These are phyloP conservation scores for Cercospora sp. DNA, from an alignment of 2,329 filamentous ascomycete genomes.

Conservation along the genomic window DNA sequence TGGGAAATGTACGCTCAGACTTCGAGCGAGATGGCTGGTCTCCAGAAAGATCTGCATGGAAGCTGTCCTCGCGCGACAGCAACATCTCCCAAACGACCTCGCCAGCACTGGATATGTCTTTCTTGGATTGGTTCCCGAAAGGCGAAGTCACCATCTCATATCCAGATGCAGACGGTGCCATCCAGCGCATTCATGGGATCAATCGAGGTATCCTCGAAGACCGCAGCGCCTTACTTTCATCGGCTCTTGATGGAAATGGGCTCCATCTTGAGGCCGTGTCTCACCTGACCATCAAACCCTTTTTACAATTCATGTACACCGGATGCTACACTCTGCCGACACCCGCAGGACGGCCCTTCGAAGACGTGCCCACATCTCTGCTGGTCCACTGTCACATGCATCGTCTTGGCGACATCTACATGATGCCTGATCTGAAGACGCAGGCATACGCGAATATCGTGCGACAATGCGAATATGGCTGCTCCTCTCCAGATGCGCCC, in stretches of 20 bases:
- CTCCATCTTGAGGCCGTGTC: constrained; percentile 44
- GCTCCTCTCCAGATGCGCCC: constrained; percentile 41
- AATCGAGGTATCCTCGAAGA: constrained; percentile 37
- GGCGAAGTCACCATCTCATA: constrained; percentile 37
- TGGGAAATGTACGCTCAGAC: neutral
- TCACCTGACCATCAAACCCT: constrained; percentile 36
- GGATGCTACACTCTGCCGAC: constrained; percentile 39
- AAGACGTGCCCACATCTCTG: constrained; percentile 38
- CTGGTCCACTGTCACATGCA: constrained; percentile 45
- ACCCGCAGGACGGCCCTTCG: constrained; percentile 28
- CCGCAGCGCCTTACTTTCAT: constrained; percentile 43
- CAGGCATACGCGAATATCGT: constrained; percentile 44
- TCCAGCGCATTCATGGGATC: constrained; percentile 40
- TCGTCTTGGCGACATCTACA: constrained; percentile 45
- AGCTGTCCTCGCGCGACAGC: neutral
- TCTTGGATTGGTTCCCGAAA: constrained; percentile 27
- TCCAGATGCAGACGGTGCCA: constrained; percentile 35
- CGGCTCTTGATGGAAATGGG: constrained; percentile 44
- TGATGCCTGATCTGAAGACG: constrained; percentile 42
- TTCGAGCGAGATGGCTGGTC: constrained; percentile 9
- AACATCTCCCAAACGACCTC: neutral
- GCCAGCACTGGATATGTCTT: constrained; percentile 19
- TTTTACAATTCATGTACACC: constrained; percentile 47
- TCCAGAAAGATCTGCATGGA: neutral
- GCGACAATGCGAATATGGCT: constrained; percentile 42